phyloP scores from a whole-genome alignment of 345 rosid genomes.

The Aquilaria yunnanensis region DNA sequence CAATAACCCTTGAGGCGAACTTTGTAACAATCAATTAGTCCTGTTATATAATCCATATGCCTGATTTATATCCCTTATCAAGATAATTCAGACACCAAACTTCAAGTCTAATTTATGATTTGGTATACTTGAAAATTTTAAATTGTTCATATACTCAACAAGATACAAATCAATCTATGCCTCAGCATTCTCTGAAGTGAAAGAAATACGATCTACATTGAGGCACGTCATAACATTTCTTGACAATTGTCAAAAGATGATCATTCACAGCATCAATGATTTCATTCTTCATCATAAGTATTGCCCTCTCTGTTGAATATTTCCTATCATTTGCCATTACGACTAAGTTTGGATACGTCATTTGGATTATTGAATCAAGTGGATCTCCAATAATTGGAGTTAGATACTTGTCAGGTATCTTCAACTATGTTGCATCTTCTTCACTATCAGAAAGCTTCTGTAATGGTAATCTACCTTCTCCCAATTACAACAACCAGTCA shows the following conservation, averaged over 20 bases:
- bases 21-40: background rate
- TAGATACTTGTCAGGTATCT: background rate
- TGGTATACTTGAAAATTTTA: background rate
- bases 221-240: background rate
- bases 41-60: background rate
- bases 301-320: background rate
- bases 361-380: background rate
- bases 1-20: background rate
- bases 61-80: background rate
- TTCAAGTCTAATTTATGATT: background rate
- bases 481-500: background rate
- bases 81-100: background rate
- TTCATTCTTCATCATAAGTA: background rate
- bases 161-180: background rate
- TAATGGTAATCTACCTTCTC: background rate
- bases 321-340: background rate
- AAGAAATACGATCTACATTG: background rate
- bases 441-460: no score
- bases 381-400: background rate
- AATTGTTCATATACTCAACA: background rate
- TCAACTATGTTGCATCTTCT: background rate
- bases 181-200: background rate
- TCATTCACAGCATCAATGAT: background rate
- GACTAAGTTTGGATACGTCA: background rate
- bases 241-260: background rate